Conservation (phyloP, 176 grass and related monocot species). For the Phoenix dactylifera region DNA sequence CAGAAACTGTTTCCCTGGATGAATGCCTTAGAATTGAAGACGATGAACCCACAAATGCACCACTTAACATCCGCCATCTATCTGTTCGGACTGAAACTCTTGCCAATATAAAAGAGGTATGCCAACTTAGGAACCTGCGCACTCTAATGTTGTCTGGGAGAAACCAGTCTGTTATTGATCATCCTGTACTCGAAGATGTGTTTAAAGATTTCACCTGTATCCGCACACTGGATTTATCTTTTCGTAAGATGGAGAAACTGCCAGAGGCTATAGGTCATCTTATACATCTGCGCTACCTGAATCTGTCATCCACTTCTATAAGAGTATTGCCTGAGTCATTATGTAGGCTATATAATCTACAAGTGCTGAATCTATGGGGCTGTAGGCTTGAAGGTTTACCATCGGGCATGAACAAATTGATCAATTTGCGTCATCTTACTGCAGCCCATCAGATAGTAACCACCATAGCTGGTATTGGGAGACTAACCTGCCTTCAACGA, state of each 20-base stretch:
- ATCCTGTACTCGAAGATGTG: constrained; percentile 15
- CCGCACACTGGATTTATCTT: constrained; percentile 31
- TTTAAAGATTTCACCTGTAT: constrained; percentile 30
- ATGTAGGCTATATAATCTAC: neutral
- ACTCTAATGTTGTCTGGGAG: constrained; percentile 31
- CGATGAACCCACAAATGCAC: constrained; percentile 8
- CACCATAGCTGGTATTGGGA: constrained; percentile 14
- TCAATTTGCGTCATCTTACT: constrained; percentile 6
- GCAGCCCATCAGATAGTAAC: constrained; percentile 7
- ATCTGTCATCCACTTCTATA: constrained; percentile 12
- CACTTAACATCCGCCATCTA: constrained; percentile 34
- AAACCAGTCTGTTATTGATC: constrained; percentile 3
- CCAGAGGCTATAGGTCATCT: constrained; percentile 4
- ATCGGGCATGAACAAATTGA: constrained; percentile 5
- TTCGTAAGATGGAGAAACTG: constrained; percentile 38
- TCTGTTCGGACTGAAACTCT: constrained; percentile 27
- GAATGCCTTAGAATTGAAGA: constrained; percentile 40
- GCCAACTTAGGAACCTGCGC: constrained; percentile 17
- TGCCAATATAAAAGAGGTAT: constrained; percentile 13
- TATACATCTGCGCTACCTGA: constrained; percentile 17
- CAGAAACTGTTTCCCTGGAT: constrained; percentile 24
- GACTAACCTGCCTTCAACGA: constrained; percentile 8
- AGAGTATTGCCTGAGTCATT: constrained; percentile 10
- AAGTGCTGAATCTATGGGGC: constrained; percentile 14
- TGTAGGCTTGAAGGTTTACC: constrained; percentile 10